Evolutionary conservation across 1,284 basidiomycete species (phyloP).

Genomic region (Tilletia walkeri): DNA sequence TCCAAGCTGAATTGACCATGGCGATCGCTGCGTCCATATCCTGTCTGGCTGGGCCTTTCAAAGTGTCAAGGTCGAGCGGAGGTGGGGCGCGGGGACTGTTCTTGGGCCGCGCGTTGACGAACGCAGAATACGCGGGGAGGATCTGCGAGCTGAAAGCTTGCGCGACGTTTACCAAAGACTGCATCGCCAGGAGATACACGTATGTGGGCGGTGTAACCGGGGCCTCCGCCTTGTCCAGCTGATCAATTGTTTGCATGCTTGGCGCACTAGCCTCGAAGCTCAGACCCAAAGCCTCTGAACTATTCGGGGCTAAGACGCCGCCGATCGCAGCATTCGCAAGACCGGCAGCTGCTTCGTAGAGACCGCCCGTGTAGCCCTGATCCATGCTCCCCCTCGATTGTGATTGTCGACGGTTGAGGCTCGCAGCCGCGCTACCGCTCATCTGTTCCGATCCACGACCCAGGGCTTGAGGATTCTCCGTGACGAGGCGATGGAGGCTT

Average conservation of each 20-base stretch:
- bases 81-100: slow-evolving; percentile 69
- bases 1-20: slow-evolving; percentile 23
- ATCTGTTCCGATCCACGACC: slow-evolving; percentile 25
- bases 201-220: slow-evolving; percentile 89
- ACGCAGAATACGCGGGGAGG: slow-evolving; percentile 66
- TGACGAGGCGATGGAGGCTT: slow-evolving; percentile 28
- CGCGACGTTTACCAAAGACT: slow-evolving; percentile 80
- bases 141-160: slow-evolving; percentile 78
- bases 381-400: slow-evolving; percentile 7
- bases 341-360: slow-evolving; percentile 49
- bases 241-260: slow-evolving; percentile 47
- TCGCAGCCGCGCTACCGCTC: slow-evolving; percentile 28
- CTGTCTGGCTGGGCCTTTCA: not conserved
- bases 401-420: slow-evolving; percentile 23
- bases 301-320: slow-evolving; percentile 25
- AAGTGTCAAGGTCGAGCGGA: slow-evolving; percentile 65
- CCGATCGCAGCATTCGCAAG: slow-evolving; percentile 42
- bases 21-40: slow-evolving; percentile 12
- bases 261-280: slow-evolving; percentile 40
- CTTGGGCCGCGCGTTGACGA: slow-evolving; percentile 66
- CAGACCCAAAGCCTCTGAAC: slow-evolving; percentile 28
- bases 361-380: slow-evolving; percentile 25
- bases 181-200: slow-evolving; percentile 82
- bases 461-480: slow-evolving; percentile 24
- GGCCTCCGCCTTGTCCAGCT: slow-evolving; percentile 71